phyloP scores from a whole-genome alignment of 305 asterid genomes.

The Solanum hybrid region DNA sequence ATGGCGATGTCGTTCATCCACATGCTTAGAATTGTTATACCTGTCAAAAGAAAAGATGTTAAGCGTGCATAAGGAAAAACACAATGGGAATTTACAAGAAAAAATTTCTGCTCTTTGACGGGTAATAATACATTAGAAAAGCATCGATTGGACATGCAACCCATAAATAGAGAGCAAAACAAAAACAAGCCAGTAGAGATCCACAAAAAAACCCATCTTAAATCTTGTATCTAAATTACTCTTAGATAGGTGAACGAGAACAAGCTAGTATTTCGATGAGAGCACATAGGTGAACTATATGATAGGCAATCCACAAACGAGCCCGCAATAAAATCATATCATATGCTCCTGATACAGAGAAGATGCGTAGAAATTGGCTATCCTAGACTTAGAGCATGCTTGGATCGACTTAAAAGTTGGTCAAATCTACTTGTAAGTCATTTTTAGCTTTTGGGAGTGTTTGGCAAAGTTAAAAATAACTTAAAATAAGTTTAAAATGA shows the following conservation, averaged over 20 bases:
- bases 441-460: background rate
- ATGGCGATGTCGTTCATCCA: slow-evolving; percentile 91
- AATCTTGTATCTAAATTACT: background rate
- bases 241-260: background rate
- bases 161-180: background rate
- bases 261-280: background rate
- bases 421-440: background rate
- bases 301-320: background rate
- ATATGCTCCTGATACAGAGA: background rate
- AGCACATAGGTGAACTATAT: background rate
- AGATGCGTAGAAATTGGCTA: background rate
- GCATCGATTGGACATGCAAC: background rate
- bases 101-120: background rate
- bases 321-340: background rate
- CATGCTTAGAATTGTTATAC: slow-evolving; percentile 60
- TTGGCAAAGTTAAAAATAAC: too few relatives aligned
- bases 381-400: background rate
- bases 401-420: background rate
- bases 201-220: background rate
- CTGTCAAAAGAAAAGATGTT: slow-evolving; percentile 21
- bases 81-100: background rate
- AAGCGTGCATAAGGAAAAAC: slow-evolving; percentile 6
- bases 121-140: background rate
- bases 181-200: background rate
- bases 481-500: too few relatives aligned